phyloP scores from a whole-genome alignment of 148 eudicot species.

The Rhododendron henanense region DNA sequence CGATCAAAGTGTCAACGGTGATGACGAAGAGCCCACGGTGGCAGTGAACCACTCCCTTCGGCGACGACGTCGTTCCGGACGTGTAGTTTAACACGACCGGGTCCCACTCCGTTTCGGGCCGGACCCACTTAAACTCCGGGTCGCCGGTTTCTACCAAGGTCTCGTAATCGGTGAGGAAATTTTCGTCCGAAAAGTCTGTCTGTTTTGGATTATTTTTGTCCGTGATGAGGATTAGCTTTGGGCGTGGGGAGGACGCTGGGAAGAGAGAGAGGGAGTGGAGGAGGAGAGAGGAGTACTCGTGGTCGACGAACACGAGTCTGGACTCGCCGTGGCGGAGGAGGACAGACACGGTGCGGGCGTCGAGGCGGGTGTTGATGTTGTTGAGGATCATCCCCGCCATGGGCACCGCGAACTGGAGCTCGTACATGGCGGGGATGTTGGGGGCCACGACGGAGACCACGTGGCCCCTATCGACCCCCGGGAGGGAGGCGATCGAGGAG shows the following conservation, averaged over 20 bases:
- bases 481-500: slow-evolving; percentile 30
- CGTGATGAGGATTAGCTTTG: slow-evolving; percentile 20
- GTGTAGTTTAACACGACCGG: slow-evolving; percentile 50
- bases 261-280: slow-evolving; percentile 29
- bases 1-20: slow-evolving; percentile 38
- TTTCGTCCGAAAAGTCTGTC: no score
- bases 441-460: slow-evolving; percentile 49
- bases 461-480: slow-evolving; percentile 21
- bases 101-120: slow-evolving; percentile 35
- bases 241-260: slow-evolving; percentile 6
- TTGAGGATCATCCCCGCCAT: slow-evolving; percentile 46
- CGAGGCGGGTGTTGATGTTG: slow-evolving; percentile 42
- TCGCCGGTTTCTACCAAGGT: slow-evolving; percentile 28
- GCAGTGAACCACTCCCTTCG: slow-evolving; percentile 53
- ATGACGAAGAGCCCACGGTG: slow-evolving; percentile 39
- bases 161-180: slow-evolving; percentile 19
- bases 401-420: slow-evolving; percentile 43
- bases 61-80: slow-evolving; percentile 59
- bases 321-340: slow-evolving; percentile 38
- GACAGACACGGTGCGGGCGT: slow-evolving; percentile 33
- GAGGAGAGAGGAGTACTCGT: slow-evolving; percentile 13
- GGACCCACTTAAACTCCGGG: slow-evolving; percentile 28
- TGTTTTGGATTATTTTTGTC: background rate
- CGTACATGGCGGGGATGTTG: slow-evolving; percentile 50
- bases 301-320: slow-evolving; percentile 33